Evolutionary conservation across 345 rosid genomes (phyloP).

Genomic region (Salix suchowensis): DNA sequence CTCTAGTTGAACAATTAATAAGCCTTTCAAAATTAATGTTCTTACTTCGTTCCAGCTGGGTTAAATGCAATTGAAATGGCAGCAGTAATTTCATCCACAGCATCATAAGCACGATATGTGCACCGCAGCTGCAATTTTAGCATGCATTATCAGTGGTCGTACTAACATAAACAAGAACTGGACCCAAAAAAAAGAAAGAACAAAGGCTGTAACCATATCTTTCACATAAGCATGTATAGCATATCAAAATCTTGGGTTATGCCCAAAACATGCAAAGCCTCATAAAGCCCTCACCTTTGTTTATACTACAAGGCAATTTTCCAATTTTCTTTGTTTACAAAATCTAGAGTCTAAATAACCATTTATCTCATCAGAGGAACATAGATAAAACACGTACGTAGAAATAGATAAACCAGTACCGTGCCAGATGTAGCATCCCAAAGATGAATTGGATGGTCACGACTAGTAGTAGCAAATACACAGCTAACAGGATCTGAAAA

Average conservation of each 20-base stretch:
- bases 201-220: not conserved
- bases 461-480: conserved; percentile 78
- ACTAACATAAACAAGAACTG: conserved; percentile 8
- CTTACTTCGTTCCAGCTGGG: conserved; percentile 86
- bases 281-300: not conserved
- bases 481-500: conserved; percentile 73
- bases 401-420: conserved; percentile 40
- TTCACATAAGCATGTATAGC: not conserved
- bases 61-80: conserved; percentile 84
- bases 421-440: conserved; percentile 92
- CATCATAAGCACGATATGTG: conserved; percentile 95
- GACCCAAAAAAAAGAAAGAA: not conserved
- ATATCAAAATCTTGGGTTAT: not conserved
- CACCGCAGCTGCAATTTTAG: conserved; percentile 72
- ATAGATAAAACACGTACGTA: not conserved
- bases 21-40: not conserved
- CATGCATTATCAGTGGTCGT: conserved; percentile 5
- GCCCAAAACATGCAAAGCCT: not conserved
- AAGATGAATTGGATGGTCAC: conserved; percentile 98
- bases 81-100: conserved; percentile 91
- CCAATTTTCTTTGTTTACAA: not conserved
- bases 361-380: not conserved
- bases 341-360: not conserved
- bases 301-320: not conserved
- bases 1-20: not conserved